Base-by-base conservation (phyloP, 2,329 filamentous ascomycete species). In the Metarhizium sp. region DNA sequence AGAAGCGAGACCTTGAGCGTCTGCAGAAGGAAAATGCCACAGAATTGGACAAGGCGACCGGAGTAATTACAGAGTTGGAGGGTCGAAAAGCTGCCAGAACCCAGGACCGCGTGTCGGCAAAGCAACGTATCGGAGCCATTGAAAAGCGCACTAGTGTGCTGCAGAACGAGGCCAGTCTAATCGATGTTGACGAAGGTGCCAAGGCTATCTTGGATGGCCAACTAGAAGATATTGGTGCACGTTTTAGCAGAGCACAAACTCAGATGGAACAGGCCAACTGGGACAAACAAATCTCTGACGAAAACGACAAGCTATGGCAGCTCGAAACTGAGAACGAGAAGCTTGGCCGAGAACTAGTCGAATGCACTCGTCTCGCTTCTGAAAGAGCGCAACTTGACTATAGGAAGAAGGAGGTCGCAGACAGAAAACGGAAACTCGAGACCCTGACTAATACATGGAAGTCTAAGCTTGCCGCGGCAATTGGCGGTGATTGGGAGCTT, bases 341-440 rank as follows among this genome's bases (percentile, higher is more conserved):
- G 61, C 77, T 97, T 32, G 86, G 87, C 48, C 75, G 79, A n/a
- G 92, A 97, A 66, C 80, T 96, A 40, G 80, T 91, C 8, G 87
- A 95, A 63, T 90, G 87, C 57, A 95, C 88, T 2, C 85, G 86
- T 56, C 81, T 88, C 56, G 90, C 91, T 6, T 84, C 86, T 4
- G 91, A 95, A 59, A 81, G 91, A 42, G 94, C 92, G 13, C 86
- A 88, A 62, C 78, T 99, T 11, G 89, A 95, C 56, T 85, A 88
- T 62, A 79, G 92, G 38, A 91, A 87, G 64, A 92, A 91, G 62
- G 88, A 96, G 64, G 71, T 90, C 32, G 81, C 82, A 59, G 86
- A 90, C 60, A 82, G 86, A 55, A 82, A 88, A 67, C 80, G 82
- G 38, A 88, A 87, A 58, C 75, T 97, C 2, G 81, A 91, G 8